A percentile compares a stretch with the other conserved stretches of the same genome.
phyloP scores from a whole-genome alignment of 257 asterid species.

The Primulina eburnea region DNA sequence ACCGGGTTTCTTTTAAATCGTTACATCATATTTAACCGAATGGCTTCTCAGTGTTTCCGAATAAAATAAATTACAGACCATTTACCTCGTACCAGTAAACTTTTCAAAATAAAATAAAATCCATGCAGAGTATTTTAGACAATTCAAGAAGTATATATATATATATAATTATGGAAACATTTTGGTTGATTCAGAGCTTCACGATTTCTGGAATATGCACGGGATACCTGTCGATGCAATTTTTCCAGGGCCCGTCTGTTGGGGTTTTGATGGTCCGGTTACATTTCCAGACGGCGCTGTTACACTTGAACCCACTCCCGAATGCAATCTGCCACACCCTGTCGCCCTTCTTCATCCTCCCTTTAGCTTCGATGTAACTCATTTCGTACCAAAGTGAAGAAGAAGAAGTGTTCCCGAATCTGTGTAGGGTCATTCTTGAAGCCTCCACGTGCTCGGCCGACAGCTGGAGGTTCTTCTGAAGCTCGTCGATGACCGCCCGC shows the following conservation, averaged over 20 bases:
- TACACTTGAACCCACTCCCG: constrained; percentile 84
- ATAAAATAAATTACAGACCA: no score
- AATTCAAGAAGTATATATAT: not conserved
- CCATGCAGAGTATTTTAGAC: not conserved
- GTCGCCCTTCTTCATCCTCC: constrained; percentile 74
- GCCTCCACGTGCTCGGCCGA: constrained; percentile 93
- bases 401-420: constrained; percentile 78
- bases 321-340: constrained; percentile 87
- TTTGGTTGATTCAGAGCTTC: constrained; percentile 43
- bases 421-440: constrained; percentile 80
- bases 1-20: no score
- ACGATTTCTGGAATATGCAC: constrained; percentile 76
- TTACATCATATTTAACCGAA: no score
- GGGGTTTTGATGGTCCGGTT: constrained; percentile 58
- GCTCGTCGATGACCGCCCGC: constrained; percentile 85
- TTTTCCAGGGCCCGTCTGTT: constrained; percentile 68
- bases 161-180: not conserved
- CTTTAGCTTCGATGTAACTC: constrained; percentile 67
- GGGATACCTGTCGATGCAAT: constrained; percentile 76
- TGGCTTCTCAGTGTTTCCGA: no score
- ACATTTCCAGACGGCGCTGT: constrained; percentile 85
- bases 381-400: constrained; percentile 83
- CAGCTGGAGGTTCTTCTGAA: constrained; percentile 75
- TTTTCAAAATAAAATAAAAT: no score
- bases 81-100: no score